Evolutionary conservation across 345 rosid genomes (phyloP), one percentile per base, ranked within the genome.

Genomic region (Rhodomyrtus tomentosa): DNA sequence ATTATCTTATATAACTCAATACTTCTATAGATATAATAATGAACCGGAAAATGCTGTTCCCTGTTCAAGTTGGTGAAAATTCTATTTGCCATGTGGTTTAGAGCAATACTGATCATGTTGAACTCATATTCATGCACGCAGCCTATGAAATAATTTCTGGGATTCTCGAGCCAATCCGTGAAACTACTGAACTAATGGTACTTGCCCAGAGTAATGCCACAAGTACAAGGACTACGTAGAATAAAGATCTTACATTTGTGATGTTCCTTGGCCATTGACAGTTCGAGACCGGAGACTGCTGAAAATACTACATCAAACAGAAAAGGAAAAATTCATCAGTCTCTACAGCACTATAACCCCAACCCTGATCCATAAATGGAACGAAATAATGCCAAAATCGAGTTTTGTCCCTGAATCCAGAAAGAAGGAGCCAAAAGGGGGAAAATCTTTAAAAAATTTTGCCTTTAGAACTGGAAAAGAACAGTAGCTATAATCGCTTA

Each of bases 261-360:
- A 87, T 96, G 99, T 87, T 94, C 95, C 84, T 91, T 92, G 24
- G 93, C 32, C 90, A 88, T 88, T 32, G 98, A 94, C 86, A 96
- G 95, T 89, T 95, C 98, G 32, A 96, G 93, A 52, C 99, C 99
- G 5, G 98, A 94, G 25, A 96, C 96, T 29, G 99, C 98, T 81
- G 99, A 95, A 74, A 96, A 95, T 79, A 96, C 99, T 96, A 92
- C 85, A 90, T 38, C 38, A 68, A 52, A 58, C 32, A 45, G 40
- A 81, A 79, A 38, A 14, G 84, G 48, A 85, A 14, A 7, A 15
- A 9, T 32, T 45, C 29, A 52, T 51, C 11, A 24, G 40, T 48
- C 81, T 68, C 29, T 25, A 20, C 72, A 10, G 50, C 32, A 24
- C 55, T 51, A 45, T 48, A 53, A 25, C 25, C 52, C 79, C 50